These are phyloP conservation scores for Xylaria sp. DNA, from an alignment of 2,329 filamentous ascomycete genomes.

Conservation along the genomic window DNA sequence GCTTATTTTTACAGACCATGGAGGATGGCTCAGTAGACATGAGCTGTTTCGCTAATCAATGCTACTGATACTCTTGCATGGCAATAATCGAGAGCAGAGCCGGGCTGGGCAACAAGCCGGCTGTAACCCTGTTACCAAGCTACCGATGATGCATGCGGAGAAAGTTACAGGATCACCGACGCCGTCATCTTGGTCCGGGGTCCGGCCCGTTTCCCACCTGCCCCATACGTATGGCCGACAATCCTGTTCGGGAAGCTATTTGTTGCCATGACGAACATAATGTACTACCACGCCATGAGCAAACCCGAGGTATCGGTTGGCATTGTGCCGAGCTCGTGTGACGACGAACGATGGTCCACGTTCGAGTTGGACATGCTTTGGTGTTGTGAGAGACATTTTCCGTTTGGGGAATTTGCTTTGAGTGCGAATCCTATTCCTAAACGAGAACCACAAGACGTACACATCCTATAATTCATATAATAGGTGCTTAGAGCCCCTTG, in stretches of 20 bases:
- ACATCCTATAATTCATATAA: background rate
- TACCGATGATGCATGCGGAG: conserved; percentile 18
- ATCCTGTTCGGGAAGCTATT: background rate
- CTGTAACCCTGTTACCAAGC: conserved; percentile 1
- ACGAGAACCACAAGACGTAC: background rate
- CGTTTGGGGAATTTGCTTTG: background rate
- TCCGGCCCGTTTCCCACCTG: conserved; percentile 12
- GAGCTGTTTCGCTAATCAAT: background rate
- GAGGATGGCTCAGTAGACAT: background rate
- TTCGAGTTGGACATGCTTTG: background rate
- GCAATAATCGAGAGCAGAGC: background rate
- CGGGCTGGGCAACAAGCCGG: background rate
- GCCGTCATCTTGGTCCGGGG: background rate
- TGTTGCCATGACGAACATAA: background rate
- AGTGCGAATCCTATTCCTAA: background rate
- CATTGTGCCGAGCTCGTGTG: conserved; percentile 15
- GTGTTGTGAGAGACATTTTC: background rate
- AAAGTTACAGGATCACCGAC: background rate
- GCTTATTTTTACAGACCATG: background rate
- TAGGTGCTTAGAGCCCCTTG: background rate
- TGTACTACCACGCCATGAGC: background rate
- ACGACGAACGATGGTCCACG: background rate
- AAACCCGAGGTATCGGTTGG: conserved; percentile 14
- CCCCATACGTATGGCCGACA: conserved; percentile 13
- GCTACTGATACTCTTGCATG: background rate